A percentile compares a stretch with the other conserved stretches of the same genome.
Conservation (phyloP, 495 filamentous ascomycete genomes). For the Penicillium bialowiezense region DNA sequence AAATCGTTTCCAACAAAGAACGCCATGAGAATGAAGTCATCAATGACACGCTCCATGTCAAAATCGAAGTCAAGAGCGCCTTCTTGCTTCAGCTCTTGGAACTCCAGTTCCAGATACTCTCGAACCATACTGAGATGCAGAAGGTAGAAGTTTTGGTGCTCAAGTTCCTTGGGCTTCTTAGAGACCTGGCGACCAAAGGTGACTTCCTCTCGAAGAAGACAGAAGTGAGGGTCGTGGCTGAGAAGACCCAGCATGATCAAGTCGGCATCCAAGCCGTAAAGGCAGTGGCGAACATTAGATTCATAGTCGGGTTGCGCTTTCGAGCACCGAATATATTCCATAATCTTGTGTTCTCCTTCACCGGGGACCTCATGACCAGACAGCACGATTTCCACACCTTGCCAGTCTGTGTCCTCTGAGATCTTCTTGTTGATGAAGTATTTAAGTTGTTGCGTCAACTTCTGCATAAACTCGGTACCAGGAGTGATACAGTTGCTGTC, state of each 20-base stretch:
- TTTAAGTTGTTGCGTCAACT: constrained; percentile 87
- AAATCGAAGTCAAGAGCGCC: constrained; percentile 74
- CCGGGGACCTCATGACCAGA: constrained; percentile 99
- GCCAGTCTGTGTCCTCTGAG: constrained; percentile 95
- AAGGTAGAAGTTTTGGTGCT: constrained; percentile 98
- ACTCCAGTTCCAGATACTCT: constrained; percentile 95
- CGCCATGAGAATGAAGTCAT: constrained; percentile 99
- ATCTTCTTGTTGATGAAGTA: constrained; percentile 99
- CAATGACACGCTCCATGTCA: constrained; percentile 94
- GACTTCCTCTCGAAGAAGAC: constrained; percentile 93
- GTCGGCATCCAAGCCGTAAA: constrained; percentile 97
- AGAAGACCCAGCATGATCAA: constrained; percentile 97
- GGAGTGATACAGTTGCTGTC: constrained; percentile 99
- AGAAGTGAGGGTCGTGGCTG: constrained; percentile 98
- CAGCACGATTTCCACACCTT: constrained; percentile 90
- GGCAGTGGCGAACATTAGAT: constrained; percentile 93
- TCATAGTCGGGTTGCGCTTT: constrained; percentile 94
- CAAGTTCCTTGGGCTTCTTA: constrained; percentile 89
- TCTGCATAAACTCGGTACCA: constrained; percentile 97
- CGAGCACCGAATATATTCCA: constrained; percentile 97
- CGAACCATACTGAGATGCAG: constrained; percentile 96
- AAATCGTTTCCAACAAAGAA: constrained; percentile 99
- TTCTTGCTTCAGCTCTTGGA: constrained; percentile 85
- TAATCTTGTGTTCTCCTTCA: constrained; percentile 99
- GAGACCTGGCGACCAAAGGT: constrained; percentile 87